Evolutionary conservation across 1,284 basidiomycete genomes (phyloP), one percentile per base, ranked within the genome.

Genomic region (Pseudozyma pruni): DNA sequence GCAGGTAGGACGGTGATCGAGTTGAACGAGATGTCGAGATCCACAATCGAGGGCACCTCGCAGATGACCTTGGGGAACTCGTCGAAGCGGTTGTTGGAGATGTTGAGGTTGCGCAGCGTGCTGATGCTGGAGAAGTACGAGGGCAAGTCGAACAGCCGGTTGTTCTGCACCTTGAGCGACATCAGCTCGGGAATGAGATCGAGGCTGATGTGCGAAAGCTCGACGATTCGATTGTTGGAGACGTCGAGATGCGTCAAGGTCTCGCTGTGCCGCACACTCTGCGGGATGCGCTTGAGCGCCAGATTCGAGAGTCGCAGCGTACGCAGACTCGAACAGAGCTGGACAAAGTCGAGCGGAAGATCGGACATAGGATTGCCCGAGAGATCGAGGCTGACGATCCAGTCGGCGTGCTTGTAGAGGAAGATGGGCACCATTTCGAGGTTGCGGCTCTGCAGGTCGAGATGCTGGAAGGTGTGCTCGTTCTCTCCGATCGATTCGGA

Each of bases 1-100:
- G 90, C 87, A 0, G 95, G 94, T 3, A 98, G 86, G 45, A 89
- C 87, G 0, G 87, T 86, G 72, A 98, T 90, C 81, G 87, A 89
- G 84, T 99, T 98, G 86, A 98, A 98, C 0, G 95, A 98, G 40
- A 97, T 87, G 81, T 98, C 95, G 19, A 99, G 88, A 75, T 95
- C 92, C 29, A 88, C 85, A 25, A 98, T 87, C 17, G 86, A 87
- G 6, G 86, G 84, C 80, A 98, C 88, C 59, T 90, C 85, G 81
- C 88, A 90, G 17, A 98, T 87, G 22, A 91, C 90, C 0, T 85
- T 66, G 0, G 95, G 94, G 58, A 98, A 87, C n/a, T 81, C 83
- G 39, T 88, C 88, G 82, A 98, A 94, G 80, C 93, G 93, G 86
- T 98, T 99, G 85, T 98, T 98, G 45, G 93, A 96, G 67, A 99